A percentile compares a stretch with the other conserved stretches of the same genome.
These are phyloP conservation scores for Spizellomyces punctatus DNA, from an alignment of 192 early-diverging fungal genomes.

Conservation along the genomic window DNA sequence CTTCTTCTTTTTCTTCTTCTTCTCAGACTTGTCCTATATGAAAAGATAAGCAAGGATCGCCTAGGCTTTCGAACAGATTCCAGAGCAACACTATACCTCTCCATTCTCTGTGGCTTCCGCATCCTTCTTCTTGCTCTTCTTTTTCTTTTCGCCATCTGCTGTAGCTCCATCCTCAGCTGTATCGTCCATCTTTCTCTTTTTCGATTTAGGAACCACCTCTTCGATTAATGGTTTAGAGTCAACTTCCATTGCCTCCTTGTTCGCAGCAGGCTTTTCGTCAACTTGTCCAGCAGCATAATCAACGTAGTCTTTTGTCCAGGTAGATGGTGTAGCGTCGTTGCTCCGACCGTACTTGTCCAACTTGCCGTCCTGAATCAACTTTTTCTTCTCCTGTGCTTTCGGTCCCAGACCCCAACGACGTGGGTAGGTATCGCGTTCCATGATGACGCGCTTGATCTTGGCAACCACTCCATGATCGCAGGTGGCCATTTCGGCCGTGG, in stretches of 20 bases:
- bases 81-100: neutral
- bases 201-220: slow-evolving; percentile 42
- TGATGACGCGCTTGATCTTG: slow-evolving; percentile 99
- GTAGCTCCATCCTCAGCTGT: slow-evolving; percentile 17
- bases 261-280: slow-evolving; percentile 25
- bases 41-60: neutral
- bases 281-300: slow-evolving; percentile 45
- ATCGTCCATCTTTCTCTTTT: slow-evolving; percentile 38
- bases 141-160: slow-evolving; percentile 38
- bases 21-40: slow-evolving; percentile 34
- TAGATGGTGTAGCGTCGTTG: slow-evolving; percentile 79
- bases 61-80: neutral
- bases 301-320: slow-evolving; percentile 74
- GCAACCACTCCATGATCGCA: slow-evolving; percentile 97
- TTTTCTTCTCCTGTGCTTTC: slow-evolving; percentile 95
- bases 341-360: slow-evolving; percentile 95
- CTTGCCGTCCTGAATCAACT: slow-evolving; percentile 96
- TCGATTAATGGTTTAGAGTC: slow-evolving; percentile 37
- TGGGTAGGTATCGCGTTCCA: slow-evolving; percentile 99
- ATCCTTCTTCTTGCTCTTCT: slow-evolving; percentile 32
- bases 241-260: slow-evolving; percentile 16
- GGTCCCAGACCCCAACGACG: slow-evolving; percentile 97
- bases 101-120: neutral
- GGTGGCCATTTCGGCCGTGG: slow-evolving; percentile 94
- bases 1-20: slow-evolving; percentile 45